Conservation (phyloP, 305 asterid species). For the Fraxinus velutina region DNA sequence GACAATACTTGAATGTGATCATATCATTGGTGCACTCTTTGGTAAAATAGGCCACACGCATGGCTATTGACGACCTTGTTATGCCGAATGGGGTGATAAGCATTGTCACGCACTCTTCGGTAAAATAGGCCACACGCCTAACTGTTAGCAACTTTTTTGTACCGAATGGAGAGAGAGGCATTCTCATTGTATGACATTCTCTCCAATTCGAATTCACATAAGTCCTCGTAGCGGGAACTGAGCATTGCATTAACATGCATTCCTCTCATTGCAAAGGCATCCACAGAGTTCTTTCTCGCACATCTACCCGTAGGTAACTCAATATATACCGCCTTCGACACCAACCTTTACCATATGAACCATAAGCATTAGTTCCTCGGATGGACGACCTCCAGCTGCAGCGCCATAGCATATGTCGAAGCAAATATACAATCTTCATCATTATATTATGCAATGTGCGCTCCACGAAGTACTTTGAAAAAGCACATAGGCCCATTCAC, state of each 20-base stretch:
- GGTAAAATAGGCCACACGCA: not conserved
- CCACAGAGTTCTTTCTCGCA: not conserved
- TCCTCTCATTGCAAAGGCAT: not conserved
- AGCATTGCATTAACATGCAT: not conserved
- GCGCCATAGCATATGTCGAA: not conserved
- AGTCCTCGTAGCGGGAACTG: not conserved
- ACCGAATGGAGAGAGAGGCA: not conserved
- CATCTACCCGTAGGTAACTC: not conserved
- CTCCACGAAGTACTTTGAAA: not conserved
- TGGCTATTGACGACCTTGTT: no score
- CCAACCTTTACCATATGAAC: not conserved
- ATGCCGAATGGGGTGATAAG: not conserved
- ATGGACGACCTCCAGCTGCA: not conserved
- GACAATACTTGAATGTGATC: not conserved
- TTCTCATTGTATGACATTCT: not conserved
- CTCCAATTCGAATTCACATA: not conserved
- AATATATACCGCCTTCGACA: not conserved
- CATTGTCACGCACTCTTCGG: not conserved
- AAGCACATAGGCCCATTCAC: not conserved
- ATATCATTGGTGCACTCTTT: not conserved
- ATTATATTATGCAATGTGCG: not conserved
- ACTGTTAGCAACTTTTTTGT: not conserved
- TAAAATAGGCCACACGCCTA: not conserved
- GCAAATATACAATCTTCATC: not conserved
- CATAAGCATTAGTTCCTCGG: not conserved